Percentiles rank a stretch among this genome's conserved stretches.
Evolutionary conservation across 106 monocot species (phyloP).

Genomic region (Acanthochlamys bracteata): DNA sequence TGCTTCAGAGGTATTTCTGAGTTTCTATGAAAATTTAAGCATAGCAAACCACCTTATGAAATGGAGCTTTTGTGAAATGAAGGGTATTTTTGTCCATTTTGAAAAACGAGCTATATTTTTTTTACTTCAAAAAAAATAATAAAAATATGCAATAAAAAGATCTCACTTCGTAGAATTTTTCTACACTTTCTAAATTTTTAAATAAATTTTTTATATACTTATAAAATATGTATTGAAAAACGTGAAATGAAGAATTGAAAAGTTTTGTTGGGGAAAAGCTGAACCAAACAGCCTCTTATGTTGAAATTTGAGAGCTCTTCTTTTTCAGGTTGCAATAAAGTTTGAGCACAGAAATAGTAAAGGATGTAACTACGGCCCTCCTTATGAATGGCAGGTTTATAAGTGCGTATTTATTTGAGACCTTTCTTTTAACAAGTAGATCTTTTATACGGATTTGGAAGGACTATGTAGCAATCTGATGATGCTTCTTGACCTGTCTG

Average conservation of each 20-base stretch:
- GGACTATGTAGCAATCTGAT: not conserved
- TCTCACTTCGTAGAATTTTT: no score
- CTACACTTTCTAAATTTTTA: no score
- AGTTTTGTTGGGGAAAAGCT: no score
- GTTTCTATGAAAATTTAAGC: not conserved
- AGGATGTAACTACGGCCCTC: slow-evolving; percentile 77
- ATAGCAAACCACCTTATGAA: no score
- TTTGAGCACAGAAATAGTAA: slow-evolving; percentile 87
- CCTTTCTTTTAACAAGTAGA: not conserved
- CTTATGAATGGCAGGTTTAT: slow-evolving; percentile 90
- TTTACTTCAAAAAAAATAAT: no score
- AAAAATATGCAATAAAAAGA: no score
- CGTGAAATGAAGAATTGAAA: no score
- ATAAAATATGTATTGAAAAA: no score
- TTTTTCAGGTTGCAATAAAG: slow-evolving; percentile 63
- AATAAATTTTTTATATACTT: no score
- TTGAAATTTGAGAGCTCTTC: not conserved
- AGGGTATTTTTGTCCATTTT: no score
- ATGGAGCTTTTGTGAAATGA: no score
- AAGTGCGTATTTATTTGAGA: slow-evolving; percentile 34
- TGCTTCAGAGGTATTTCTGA: slow-evolving; percentile 45
- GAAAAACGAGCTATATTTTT: no score
- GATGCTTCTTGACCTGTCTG: not conserved
- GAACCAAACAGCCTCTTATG: not conserved
- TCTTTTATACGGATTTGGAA: not conserved